Evolutionary conservation across 257 asterid species (phyloP).

Genomic region (Misopates orontium): DNA sequence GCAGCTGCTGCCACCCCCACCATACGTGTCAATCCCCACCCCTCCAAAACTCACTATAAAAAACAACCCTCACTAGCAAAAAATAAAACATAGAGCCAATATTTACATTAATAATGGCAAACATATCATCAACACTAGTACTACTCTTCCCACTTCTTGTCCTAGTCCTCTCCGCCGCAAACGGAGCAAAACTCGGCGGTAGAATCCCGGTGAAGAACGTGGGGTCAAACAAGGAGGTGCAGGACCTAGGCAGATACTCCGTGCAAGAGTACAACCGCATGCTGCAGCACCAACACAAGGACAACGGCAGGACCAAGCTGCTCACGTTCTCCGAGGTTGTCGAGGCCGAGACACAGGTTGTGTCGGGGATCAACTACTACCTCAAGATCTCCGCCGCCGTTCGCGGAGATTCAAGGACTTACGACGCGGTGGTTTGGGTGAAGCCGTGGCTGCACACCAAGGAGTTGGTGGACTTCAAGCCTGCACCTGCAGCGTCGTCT

Average conservation of each 20-base stretch:
- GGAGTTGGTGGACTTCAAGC: slow-evolving; percentile 43
- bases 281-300: slow-evolving; percentile 9
- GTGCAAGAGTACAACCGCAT: slow-evolving; percentile 49
- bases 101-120: background rate
- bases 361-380: slow-evolving; percentile 69
- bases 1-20: slow-evolving; percentile 20
- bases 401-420: slow-evolving; percentile 32
- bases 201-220: slow-evolving; percentile 45
- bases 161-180: no score
- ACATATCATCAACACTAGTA: background rate
- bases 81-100: background rate
- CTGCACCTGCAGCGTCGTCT: slow-evolving; percentile 34
- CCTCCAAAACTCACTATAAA: background rate
- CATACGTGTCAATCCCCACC: slow-evolving; percentile 13
- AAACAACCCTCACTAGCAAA: background rate
- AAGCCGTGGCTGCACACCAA: slow-evolving; percentile 48
- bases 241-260: slow-evolving; percentile 61
- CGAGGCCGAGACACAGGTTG: slow-evolving; percentile 75
- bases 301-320: slow-evolving; percentile 22
- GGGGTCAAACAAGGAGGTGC: slow-evolving; percentile 46
- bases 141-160: background rate
- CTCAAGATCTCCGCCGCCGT: slow-evolving; percentile 50
- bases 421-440: slow-evolving; percentile 59
- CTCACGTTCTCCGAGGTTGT: slow-evolving; percentile 52
- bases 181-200: slow-evolving; percentile 45